phyloP scores from a whole-genome alignment of 306 rosid species.

The Geum urbanum region DNA sequence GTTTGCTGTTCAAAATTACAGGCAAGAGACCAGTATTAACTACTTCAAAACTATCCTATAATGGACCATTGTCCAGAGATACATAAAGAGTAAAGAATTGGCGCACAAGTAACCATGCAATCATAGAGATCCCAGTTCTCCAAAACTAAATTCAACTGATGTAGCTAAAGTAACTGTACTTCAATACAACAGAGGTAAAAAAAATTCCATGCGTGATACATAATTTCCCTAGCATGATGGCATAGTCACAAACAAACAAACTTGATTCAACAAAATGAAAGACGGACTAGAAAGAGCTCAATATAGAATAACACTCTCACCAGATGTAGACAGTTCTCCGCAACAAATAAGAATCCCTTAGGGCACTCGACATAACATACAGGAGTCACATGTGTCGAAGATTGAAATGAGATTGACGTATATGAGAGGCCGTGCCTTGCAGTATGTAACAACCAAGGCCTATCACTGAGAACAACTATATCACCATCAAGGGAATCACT shows the following conservation, averaged over 20 bases:
- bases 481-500: constrained; percentile 80
- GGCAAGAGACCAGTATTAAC: background rate
- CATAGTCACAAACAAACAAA: background rate
- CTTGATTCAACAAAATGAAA: constrained; percentile 1
- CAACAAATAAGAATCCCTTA: constrained; percentile 83
- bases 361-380: constrained; percentile 87
- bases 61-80: background rate
- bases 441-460: constrained; percentile 94
- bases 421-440: constrained; percentile 91
- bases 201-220: background rate
- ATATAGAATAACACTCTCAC: constrained; percentile 42
- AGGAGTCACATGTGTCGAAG: constrained; percentile 87
- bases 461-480: constrained; percentile 82
- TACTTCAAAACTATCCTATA: background rate
- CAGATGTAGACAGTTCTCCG: constrained; percentile 84
- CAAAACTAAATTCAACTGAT: background rate
- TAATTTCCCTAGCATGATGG: background rate
- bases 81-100: background rate
- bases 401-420: constrained; percentile 89
- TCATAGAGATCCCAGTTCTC: background rate
- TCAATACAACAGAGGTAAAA: background rate
- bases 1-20: background rate
- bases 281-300: constrained; percentile 1
- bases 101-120: background rate
- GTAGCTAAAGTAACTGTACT: background rate